phyloP scores from a whole-genome alignment of 148 eudicot genomes.

The Camellia lanceoleosa region DNA sequence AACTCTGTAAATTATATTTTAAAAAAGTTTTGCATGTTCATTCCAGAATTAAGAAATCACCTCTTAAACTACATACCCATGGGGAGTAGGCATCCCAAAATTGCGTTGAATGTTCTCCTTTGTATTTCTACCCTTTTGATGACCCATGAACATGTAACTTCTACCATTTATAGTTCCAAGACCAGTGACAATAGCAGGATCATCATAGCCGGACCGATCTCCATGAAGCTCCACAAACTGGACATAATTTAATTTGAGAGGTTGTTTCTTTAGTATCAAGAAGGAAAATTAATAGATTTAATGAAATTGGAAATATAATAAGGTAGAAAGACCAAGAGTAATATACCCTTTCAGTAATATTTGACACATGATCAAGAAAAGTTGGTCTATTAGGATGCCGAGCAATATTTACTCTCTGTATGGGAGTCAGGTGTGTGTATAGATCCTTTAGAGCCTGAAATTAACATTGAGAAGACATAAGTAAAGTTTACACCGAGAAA shows the following conservation, averaged over 20 bases:
- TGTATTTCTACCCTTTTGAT: slow-evolving; percentile 86
- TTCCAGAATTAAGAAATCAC: not conserved
- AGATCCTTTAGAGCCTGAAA: slow-evolving; percentile 78
- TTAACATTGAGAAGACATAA: slow-evolving; percentile 3
- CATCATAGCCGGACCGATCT: slow-evolving; percentile 86
- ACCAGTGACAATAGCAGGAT: slow-evolving; percentile 87
- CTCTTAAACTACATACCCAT: slow-evolving; percentile 54
- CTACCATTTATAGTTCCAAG: slow-evolving; percentile 77
- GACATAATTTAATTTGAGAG: not conserved
- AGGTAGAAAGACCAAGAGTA: not conserved
- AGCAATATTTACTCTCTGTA: slow-evolving; percentile 88
- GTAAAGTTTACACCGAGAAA: slow-evolving; percentile 12
- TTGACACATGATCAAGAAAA: slow-evolving; percentile 78
- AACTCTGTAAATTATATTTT: not conserved
- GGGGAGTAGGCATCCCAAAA: slow-evolving; percentile 96
- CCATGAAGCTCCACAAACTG: slow-evolving; percentile 94
- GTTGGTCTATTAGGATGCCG: slow-evolving; percentile 96
- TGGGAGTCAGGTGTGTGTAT: slow-evolving; percentile 74
- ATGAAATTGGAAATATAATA: not conserved
- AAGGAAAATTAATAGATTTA: not conserved
- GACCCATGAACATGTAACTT: slow-evolving; percentile 85
- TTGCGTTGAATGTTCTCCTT: slow-evolving; percentile 80
- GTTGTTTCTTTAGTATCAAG: not conserved
- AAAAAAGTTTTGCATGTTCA: not conserved
- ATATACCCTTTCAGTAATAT: slow-evolving; percentile 78